These are phyloP conservation scores for Heritiera fomes DNA, from an alignment of 345 rosid species.

Conservation along the genomic window DNA sequence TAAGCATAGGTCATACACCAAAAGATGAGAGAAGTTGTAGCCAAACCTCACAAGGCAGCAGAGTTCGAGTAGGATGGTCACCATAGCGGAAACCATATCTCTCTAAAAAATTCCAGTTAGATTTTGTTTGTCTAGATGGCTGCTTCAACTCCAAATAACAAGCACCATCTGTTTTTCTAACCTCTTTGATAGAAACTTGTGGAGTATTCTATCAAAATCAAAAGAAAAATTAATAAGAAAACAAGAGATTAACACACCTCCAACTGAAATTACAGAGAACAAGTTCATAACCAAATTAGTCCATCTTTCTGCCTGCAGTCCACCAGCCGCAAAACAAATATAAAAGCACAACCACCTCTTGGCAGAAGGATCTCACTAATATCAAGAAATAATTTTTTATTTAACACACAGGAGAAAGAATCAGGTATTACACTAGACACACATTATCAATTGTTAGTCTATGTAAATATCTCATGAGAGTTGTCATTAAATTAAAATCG, in stretches of 20 bases:
- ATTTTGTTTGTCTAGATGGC: constrained; percentile 50
- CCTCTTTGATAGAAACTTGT: constrained; percentile 61
- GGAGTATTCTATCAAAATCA: constrained; percentile 53
- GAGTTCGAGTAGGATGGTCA: constrained; percentile 42
- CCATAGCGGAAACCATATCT: constrained; percentile 92
- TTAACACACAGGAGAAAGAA: background rate
- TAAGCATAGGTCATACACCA: constrained; percentile 5
- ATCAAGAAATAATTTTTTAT: background rate
- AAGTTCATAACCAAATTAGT: background rate
- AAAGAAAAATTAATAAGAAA: background rate
- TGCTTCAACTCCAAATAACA: constrained; percentile 66
- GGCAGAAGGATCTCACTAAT: background rate
- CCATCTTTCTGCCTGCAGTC: background rate
- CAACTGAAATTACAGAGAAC: background rate
- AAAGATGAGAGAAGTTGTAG: constrained; percentile 25
- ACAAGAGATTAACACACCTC: background rate
- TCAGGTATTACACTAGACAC: background rate
- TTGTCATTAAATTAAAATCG: background rate
- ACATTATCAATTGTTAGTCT: background rate
- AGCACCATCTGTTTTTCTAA: constrained; percentile 59
- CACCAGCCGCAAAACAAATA: background rate
- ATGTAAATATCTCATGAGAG: background rate
- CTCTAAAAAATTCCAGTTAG: constrained; percentile 79
- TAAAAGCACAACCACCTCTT: background rate
- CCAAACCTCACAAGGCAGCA: constrained; percentile 91